Conservation (phyloP, 441 rosid genomes). For the Breynia disticha region DNA sequence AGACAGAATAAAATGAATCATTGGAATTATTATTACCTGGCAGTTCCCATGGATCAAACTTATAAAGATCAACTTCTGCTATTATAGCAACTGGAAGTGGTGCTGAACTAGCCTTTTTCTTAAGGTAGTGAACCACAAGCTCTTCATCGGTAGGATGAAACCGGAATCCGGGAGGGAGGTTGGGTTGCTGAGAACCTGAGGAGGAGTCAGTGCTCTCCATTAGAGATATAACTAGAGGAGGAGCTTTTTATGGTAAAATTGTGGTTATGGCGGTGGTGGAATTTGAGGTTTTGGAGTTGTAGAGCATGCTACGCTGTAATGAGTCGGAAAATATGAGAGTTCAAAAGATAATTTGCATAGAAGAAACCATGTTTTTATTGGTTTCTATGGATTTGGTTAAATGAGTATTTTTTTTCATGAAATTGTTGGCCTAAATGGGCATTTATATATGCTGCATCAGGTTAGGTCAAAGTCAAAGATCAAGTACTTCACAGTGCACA, state of each 20-base stretch:
- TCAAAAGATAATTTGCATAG: too few relatives aligned
- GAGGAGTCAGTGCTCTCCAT: constrained; percentile 75
- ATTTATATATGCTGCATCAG: too few relatives aligned
- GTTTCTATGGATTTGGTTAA: too few relatives aligned
- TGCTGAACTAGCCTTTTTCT: constrained; percentile 60
- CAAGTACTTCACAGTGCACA: too few relatives aligned
- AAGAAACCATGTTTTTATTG: too few relatives aligned
- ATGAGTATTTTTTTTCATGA: too few relatives aligned
- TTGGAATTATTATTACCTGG: constrained; percentile 34
- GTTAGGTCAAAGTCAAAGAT: too few relatives aligned
- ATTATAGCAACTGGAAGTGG: constrained; percentile 73
- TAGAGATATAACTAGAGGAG: neutral
- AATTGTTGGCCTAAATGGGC: too few relatives aligned
- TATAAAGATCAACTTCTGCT: constrained; percentile 73
- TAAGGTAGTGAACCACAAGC: constrained; percentile 73
- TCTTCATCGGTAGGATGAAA: constrained; percentile 85
- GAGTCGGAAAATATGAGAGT: too few relatives aligned
- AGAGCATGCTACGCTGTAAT: too few relatives aligned
- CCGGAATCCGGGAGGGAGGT: constrained; percentile 77
- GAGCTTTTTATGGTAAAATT: constrained; percentile 1
- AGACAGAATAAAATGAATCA: neutral
- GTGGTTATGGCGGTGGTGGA: neutral
- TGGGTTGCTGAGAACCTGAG: constrained; percentile 47
- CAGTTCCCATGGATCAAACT: constrained; percentile 85
- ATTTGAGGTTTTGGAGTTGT: neutral